phyloP scores from a whole-genome alignment of 495 filamentous ascomycete species.

The Margaritispora aquatica region DNA sequence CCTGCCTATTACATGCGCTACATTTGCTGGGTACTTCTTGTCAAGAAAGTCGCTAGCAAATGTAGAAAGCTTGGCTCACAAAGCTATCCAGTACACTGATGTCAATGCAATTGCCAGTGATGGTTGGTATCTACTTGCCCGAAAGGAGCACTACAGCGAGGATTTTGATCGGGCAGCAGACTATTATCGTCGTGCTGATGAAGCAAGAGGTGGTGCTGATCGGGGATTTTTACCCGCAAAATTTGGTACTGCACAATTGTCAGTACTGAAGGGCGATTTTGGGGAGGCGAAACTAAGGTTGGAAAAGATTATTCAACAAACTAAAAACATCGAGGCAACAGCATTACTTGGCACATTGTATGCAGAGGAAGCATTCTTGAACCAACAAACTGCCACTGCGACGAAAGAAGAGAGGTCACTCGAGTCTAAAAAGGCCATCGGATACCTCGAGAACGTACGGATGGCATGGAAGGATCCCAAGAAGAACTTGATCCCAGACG shows the following conservation, averaged over 20 bases:
- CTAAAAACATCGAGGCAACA: conserved; percentile 86
- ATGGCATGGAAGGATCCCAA: conserved; percentile 83
- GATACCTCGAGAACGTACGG: conserved; percentile 75
- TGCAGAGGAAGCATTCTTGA: conserved; percentile 87
- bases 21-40: conserved; percentile 85
- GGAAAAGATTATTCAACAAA: conserved; percentile 84
- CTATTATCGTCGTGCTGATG: conserved; percentile 82
- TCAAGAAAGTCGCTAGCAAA: conserved; percentile 65
- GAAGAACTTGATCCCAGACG: conserved; percentile 70
- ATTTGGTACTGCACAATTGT: conserved; percentile 84
- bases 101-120: conserved; percentile 94
- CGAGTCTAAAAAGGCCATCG: conserved; percentile 77
- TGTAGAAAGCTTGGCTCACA: conserved; percentile 81
- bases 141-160: conserved; percentile 74
- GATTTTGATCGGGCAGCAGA: conserved; percentile 65
- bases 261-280: conserved; percentile 73
- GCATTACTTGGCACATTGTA: conserved; percentile 81
- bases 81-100: conserved; percentile 91
- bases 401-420: conserved; percentile 80
- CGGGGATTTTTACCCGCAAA: conserved; percentile 87
- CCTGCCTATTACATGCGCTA: conserved; percentile 80
- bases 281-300: conserved; percentile 89
- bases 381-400: conserved; percentile 57
- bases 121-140: conserved; percentile 88
- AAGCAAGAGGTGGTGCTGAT: conserved; percentile 80